These are phyloP conservation scores for Isatis tinctoria DNA, from an alignment of 345 rosid genomes.

Conservation along the genomic window DNA sequence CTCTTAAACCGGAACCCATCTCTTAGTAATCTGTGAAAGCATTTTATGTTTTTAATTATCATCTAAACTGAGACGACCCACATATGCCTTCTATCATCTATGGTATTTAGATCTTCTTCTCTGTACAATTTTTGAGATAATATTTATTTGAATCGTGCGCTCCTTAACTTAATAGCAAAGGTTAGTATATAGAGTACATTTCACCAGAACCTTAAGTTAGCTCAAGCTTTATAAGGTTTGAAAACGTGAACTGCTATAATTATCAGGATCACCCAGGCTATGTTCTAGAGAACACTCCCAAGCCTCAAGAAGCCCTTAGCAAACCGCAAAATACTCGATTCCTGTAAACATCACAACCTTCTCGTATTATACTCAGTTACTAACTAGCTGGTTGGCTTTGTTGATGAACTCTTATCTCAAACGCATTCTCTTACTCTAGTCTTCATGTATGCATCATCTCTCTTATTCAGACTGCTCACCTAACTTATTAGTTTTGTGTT, in stretches of 20 bases:
- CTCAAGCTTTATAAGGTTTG: background rate
- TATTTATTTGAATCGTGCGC: background rate
- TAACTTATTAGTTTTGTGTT: background rate
- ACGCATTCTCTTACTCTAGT: background rate
- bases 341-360: conserved; percentile 1
- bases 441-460: background rate
- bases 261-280: too few species aligned
- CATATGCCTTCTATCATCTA: background rate
- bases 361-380: background rate
- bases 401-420: conserved; percentile 14
- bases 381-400: background rate
- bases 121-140: background rate
- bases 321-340: background rate
- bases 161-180: background rate
- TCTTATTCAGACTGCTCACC: background rate
- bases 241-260: background rate
- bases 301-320: background rate
- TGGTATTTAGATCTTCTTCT: background rate
- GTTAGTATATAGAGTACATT: background rate
- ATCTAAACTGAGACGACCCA: background rate
- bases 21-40: background rate
- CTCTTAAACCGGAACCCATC: background rate
- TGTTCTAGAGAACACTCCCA: too few species aligned
- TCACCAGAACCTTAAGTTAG: background rate
- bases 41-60: background rate